Evolutionary conservation across 2,329 filamentous ascomycete genomes (phyloP).

Genomic region (Fusarium succisae): DNA sequence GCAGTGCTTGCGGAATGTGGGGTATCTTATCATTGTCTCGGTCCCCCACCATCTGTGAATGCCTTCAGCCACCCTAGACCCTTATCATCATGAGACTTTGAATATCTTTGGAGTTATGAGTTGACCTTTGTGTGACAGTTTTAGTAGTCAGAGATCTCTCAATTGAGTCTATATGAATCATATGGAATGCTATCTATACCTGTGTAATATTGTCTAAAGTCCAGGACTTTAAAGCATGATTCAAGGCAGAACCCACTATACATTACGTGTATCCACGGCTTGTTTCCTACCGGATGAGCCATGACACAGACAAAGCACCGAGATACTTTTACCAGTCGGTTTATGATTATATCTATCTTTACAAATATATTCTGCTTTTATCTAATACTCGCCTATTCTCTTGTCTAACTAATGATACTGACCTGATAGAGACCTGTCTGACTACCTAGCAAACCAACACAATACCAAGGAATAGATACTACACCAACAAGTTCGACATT

Average conservation of each 20-base stretch:
- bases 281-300: fast-evolving
- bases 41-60: constrained; percentile 15
- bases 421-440: too few species aligned
- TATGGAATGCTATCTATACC: background rate
- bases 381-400: background rate
- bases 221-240: background rate
- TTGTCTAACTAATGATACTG: background rate
- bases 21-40: constrained; percentile 34
- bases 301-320: too few species aligned
- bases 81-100: background rate
- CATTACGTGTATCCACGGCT: fast-evolving
- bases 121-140: too few species aligned
- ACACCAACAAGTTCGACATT: background rate
- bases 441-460: background rate
- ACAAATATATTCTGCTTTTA: fast-evolving
- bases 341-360: too few species aligned
- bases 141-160: fast-evolving
- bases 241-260: too few species aligned
- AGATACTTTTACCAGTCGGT: background rate
- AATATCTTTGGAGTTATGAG: background rate
- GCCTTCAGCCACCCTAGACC: constrained; percentile 25
- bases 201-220: background rate
- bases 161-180: background rate
- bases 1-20: constrained; percentile 22
- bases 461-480: too few species aligned